phyloP scores from a whole-genome alignment of 352 stramenopile species.

The Elongisporangium anandrum region DNA sequence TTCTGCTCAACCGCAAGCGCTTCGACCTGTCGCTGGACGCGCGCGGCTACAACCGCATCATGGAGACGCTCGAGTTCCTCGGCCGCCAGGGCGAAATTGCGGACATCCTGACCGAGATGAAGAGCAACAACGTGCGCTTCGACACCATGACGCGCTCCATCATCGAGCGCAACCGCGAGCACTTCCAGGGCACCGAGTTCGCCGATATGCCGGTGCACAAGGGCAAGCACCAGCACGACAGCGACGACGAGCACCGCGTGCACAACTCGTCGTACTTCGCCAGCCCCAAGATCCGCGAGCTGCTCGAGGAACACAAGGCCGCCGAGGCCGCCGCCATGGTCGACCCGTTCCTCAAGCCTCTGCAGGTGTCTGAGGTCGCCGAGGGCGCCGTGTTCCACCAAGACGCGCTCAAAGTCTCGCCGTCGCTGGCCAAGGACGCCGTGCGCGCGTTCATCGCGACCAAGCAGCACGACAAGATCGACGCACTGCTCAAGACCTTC shows the following conservation, averaged over 20 bases:
- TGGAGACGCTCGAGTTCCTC: constrained; percentile 70
- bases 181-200: constrained; percentile 37
- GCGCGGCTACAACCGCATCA: constrained; percentile 67
- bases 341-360: constrained; percentile 28
- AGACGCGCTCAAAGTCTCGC: constrained; percentile 27
- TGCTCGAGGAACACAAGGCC: constrained; percentile 30
- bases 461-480: constrained; percentile 51
- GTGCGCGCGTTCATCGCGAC: constrained; percentile 43
- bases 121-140: constrained; percentile 41
- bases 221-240: constrained; percentile 8
- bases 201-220: constrained; percentile 5
- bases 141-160: constrained; percentile 55
- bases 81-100: constrained; percentile 57
- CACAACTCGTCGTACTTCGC: constrained; percentile 11
- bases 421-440: constrained; percentile 36
- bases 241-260: neutral
- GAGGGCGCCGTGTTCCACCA: constrained; percentile 18
- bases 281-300: constrained; percentile 40
- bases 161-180: constrained; percentile 45
- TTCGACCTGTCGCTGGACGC: constrained; percentile 69
- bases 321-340: constrained; percentile 34
- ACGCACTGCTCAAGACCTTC: constrained; percentile 49
- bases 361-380: constrained; percentile 32
- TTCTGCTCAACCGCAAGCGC: constrained; percentile 71
- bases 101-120: constrained; percentile 61